Evolutionary conservation across 164 flowering plant genomes (phyloP).

Genomic region (Macadamia integrifolia): DNA sequence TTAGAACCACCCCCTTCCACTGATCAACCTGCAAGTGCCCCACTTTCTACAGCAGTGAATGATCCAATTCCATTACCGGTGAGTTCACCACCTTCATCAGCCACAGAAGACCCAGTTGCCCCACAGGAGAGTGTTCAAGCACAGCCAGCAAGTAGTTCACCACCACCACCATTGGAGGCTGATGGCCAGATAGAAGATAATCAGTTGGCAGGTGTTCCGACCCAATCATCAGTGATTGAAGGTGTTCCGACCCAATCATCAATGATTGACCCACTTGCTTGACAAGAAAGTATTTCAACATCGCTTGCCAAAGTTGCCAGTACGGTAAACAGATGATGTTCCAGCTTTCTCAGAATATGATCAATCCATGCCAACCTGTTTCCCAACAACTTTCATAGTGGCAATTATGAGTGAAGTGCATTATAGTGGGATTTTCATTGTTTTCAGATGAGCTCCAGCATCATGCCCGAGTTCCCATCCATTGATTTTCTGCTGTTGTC

Average conservation of each 20-base stretch:
- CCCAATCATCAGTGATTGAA: conserved; percentile 12
- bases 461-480: too few relatives aligned
- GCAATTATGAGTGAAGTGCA: too few relatives aligned
- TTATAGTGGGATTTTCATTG: too few relatives aligned
- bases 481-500: too few relatives aligned
- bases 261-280: conserved; percentile 11
- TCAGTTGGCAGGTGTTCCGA: conserved; percentile 13
- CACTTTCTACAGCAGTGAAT: conserved; percentile 12
- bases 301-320: too few relatives aligned
- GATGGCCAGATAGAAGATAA: conserved; percentile 9
- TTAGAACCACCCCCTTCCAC: conserved; percentile 60
- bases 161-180: conserved; percentile 7
- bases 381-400: too few relatives aligned
- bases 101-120: conserved; percentile 6
- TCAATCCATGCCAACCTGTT: too few relatives aligned
- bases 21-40: conserved; percentile 13
- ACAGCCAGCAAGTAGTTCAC: too few relatives aligned
- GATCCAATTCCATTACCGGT: conserved; percentile 4
- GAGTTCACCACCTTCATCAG: conserved; percentile 10
- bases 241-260: conserved; percentile 13
- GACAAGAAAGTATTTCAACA: neutral
- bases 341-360: too few relatives aligned
- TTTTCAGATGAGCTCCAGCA: too few relatives aligned
- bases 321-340: too few relatives aligned
- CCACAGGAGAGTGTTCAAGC: conserved; percentile 3